Evolutionary conservation across 495 filamentous ascomycete genomes (phyloP).

Genomic region (Jackrogersella multiformis): DNA sequence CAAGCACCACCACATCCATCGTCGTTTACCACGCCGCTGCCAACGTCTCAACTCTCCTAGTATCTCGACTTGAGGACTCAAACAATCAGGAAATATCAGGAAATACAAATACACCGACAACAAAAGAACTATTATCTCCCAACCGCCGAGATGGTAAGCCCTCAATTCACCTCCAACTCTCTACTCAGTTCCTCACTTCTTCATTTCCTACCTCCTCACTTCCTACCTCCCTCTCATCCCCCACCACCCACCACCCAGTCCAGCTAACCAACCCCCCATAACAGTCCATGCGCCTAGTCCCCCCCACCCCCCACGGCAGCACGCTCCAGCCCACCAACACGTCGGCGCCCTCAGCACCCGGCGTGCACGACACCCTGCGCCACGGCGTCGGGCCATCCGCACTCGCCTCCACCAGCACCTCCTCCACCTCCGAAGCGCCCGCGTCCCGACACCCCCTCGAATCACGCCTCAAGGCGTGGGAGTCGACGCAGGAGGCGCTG

Average conservation of each 20-base stretch:
- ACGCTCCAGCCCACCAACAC: slow-evolving; percentile 64
- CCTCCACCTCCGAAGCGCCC: slow-evolving; percentile 52
- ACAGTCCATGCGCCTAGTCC: slow-evolving; percentile 90
- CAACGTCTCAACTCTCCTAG: background rate
- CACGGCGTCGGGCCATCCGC: slow-evolving; percentile 71
- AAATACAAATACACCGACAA: slow-evolving; percentile 11
- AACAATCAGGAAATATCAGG: background rate
- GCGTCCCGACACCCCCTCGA: slow-evolving; percentile 88
- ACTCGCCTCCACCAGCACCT: slow-evolving; percentile 56
- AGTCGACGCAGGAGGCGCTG: slow-evolving; percentile 80
- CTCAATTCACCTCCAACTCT: background rate
- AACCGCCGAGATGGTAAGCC: slow-evolving; percentile 60
- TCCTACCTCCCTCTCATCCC: background rate
- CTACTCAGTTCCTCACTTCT: too few relatives aligned
- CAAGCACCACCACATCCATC: slow-evolving; percentile 5
- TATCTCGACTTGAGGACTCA: background rate
- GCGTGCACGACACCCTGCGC: slow-evolving; percentile 91
- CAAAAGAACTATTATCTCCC: slow-evolving; percentile 14
- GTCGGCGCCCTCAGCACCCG: slow-evolving; percentile 86
- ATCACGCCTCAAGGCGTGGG: slow-evolving; percentile 83
- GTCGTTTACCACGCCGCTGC: background rate
- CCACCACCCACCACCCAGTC: slow-evolving; percentile 12
- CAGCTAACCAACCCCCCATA: slow-evolving; percentile 30
- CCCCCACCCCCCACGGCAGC: slow-evolving; percentile 66
- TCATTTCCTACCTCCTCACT: too few relatives aligned